Evolutionary conservation across 75 land plant species (phyloP), one percentile per base, ranked within the genome.

Genomic region (Ceratopteris richardii): DNA sequence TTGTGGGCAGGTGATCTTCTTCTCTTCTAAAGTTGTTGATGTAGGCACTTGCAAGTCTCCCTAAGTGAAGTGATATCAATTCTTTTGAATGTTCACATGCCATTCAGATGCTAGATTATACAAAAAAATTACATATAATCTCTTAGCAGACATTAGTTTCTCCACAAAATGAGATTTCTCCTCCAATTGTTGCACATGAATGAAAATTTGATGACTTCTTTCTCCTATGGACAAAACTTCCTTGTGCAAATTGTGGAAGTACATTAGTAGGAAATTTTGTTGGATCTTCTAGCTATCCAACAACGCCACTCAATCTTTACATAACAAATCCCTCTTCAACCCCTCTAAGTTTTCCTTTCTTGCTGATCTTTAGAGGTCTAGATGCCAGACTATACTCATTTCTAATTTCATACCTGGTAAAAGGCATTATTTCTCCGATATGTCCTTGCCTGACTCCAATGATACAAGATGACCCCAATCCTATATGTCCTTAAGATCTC

Each of bases 221-320:
- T 82, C 73, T 58, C 91, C 75, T 29, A 90, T 90, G 1, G 78
- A 67, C 83, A 86, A 75, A 13, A 94, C 84, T 68, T 89, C 91
- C 63, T 90, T 87, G 60, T 94, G 96, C 62, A 94, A 63, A 54
- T 90, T 80, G 50, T 84, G 90, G 61, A 94, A 94, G n/a, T 51
- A 94, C 72, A 28, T 89, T 91, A 40, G 98, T 87, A 37, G 98
- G 96, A 90, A 94, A 94, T 65, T 89, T 90, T 25, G 98, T 90
- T 0, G 89, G 80, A 64, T 93, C 98, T 22, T 96, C 98, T 18
- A 93, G 87, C 87, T 93, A 96, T 1, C 98, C 84, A 47, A 93
- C 63, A 57, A 93, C 75, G 39, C 98, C 98, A 26, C 89, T 84
- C 14, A 93, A 77, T 42, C 98, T 89, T 9, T 88, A 96, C 96